Percentiles rank a stretch among this genome's conserved stretches.
Conservation (phyloP, 2,329 filamentous ascomycete species). For the Ascochyta pisi region DNA sequence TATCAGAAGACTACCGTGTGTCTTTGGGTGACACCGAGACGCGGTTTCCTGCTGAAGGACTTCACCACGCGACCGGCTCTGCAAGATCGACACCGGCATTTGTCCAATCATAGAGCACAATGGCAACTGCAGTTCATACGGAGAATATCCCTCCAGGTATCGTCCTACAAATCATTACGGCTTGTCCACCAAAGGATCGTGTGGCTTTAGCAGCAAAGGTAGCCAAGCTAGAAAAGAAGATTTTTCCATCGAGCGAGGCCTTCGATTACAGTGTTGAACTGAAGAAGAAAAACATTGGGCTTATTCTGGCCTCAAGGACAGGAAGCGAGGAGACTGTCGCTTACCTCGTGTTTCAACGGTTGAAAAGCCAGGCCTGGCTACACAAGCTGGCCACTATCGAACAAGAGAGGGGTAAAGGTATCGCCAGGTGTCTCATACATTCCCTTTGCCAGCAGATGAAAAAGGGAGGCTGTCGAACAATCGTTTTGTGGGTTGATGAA, state of each 20-base stretch:
- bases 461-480: slow-evolving; percentile 55
- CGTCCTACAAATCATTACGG: slow-evolving; percentile 22
- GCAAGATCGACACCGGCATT: neutral
- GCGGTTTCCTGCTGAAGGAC: neutral
- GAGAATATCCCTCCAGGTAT: slow-evolving; percentile 14
- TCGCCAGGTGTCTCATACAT: slow-evolving; percentile 55
- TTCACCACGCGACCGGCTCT: neutral
- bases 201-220: slow-evolving; percentile 27
- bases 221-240: slow-evolving; percentile 56
- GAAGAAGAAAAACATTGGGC: slow-evolving; percentile 57
- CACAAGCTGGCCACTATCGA: slow-evolving; percentile 61
- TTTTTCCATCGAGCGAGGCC: slow-evolving; percentile 60
- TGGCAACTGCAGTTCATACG: slow-evolving; percentile 6
- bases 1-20: neutral
- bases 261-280: slow-evolving; percentile 57
- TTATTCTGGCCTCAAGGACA: slow-evolving; percentile 46
- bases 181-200: slow-evolving; percentile 31
- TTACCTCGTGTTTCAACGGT: slow-evolving; percentile 47
- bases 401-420: slow-evolving; percentile 54
- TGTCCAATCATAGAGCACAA: neutral
- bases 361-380: slow-evolving; percentile 51
- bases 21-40: neutral
- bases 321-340: slow-evolving; percentile 45
- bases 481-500: slow-evolving; percentile 62
- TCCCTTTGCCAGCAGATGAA: slow-evolving; percentile 53